Base-by-base conservation (phyloP, 768 basidiomycete species). In the Mycena polygramma region DNA sequence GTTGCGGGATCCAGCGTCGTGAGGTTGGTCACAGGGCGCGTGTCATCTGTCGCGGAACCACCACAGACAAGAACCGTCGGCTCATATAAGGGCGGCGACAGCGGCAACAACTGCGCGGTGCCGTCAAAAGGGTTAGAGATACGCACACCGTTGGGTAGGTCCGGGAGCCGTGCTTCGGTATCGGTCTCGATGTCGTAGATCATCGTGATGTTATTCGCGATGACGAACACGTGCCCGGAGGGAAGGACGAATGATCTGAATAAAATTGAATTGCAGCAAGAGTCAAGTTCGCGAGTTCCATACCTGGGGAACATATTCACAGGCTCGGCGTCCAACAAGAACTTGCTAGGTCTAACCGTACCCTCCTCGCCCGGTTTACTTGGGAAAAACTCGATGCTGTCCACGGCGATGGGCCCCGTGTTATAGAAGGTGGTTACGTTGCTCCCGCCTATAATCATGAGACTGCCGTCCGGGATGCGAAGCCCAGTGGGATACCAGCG, bases 71-170 rank as follows among this genome's bases (percentile, higher is more conserved):
- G 73, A 20, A 81, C 74, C 48, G 78, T 77, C 37, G 80, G 76
- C 4, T 66, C 75, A 71, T 75, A 81, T 55, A 77, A 57, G 24
- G 75, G 73, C 2, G 79, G 77, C 6, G 78, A 74, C 20, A 81
- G 75, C 14, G 80, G 80, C 13, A 81, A 75, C 26, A 81, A 73
- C 22, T 76, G 72, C 4, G 74, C 78, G 14, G 75, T 70, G 14
- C 76, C 80, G 41, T 75, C 74, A 35, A 79, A 68, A 4, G 80
- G 80, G 66, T 77, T 76, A 3, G 30, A 30, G 30, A 89, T 83
- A n/a, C 88, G 88, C 9, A 89, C 85, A 48, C 84, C 87, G 64
- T 90, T 88, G 13, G 89, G 89, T 63, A 89, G 79, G 39, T 70
- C 79, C 14, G 89, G 89, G n/a, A 88, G 83, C 22, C 82, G 80